Percentiles rank a stretch among this genome's conserved stretches.
These are phyloP conservation scores for Chenopodium formosanum DNA, from an alignment of 148 eudicot genomes.

Conservation along the genomic window DNA sequence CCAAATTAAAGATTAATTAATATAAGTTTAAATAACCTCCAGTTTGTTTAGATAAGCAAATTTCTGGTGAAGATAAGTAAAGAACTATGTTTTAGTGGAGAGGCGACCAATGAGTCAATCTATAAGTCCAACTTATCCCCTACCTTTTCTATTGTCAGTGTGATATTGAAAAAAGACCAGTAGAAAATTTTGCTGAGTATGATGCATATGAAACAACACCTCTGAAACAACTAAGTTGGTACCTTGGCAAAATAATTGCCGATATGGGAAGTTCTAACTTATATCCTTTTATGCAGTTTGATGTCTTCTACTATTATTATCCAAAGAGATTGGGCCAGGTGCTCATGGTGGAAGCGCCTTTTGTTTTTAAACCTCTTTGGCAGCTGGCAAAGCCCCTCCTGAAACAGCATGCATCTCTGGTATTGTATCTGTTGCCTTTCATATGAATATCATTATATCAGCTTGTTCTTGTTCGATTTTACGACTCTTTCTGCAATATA, in stretches of 20 bases:
- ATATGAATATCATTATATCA: not conserved
- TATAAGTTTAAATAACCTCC: too few species aligned
- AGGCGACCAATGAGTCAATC: too few species aligned
- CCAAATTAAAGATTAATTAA: too few species aligned
- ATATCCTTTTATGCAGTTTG: constrained; percentile 60
- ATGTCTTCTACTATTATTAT: constrained; percentile 83
- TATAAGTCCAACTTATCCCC: too few species aligned
- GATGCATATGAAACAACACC: not conserved
- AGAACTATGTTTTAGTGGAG: too few species aligned
- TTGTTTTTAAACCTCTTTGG: constrained; percentile 85
- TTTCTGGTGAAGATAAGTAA: too few species aligned
- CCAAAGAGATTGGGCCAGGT: constrained; percentile 79
- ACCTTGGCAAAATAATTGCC: not conserved
- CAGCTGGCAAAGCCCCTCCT: constrained; percentile 76
- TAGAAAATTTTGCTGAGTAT: not conserved
- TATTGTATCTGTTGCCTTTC: constrained; percentile 21
- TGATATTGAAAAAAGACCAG: too few species aligned
- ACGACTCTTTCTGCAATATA: not conserved
- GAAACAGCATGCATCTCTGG: constrained; percentile 86
- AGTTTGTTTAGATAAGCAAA: too few species aligned
- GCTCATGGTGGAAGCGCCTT: constrained; percentile 91
- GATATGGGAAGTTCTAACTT: not conserved
- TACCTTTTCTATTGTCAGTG: too few species aligned
- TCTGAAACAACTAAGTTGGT: not conserved
- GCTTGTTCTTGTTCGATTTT: not conserved